Evolutionary conservation across 2,329 filamentous ascomycete genomes (phyloP).

Genomic region (Phoma herbarum): DNA sequence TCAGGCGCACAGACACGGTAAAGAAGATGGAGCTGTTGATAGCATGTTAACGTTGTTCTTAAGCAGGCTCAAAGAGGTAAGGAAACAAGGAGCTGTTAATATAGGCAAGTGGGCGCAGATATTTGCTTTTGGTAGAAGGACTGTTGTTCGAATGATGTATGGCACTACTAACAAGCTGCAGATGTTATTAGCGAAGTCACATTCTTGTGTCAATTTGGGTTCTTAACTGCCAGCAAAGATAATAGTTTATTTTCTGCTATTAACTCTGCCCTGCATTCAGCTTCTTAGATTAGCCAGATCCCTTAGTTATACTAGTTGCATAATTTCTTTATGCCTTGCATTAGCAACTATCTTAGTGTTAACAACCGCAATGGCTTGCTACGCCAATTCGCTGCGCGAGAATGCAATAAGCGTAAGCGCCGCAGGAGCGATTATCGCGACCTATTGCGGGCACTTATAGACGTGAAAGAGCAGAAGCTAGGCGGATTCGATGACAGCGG

Average conservation of each 20-base stretch:
- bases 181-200: conserved; percentile 56
- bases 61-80: conserved; percentile 7
- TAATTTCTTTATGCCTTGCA: conserved; percentile 45
- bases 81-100: conserved; percentile 31
- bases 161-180: conserved; percentile 5
- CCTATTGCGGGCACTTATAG: conserved; percentile 51
- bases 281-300: conserved; percentile 52
- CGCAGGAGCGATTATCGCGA: conserved; percentile 37
- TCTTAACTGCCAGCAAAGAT: conserved; percentile 48
- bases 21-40: conserved; percentile 53
- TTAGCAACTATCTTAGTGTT: conserved; percentile 50
- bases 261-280: conserved; percentile 43
- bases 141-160: no score
- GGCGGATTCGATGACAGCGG: conserved; percentile 47
- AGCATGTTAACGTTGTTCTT: conserved; percentile 12
- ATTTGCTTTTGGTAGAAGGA: conserved; percentile 50
- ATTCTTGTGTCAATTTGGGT: conserved; percentile 52
- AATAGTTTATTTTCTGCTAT: conserved; percentile 50
- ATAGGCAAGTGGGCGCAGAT: conserved; percentile 53
- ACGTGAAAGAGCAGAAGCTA: conserved; percentile 49
- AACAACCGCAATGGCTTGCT: conserved; percentile 47
- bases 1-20: no score
- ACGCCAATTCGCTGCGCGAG: conserved; percentile 40
- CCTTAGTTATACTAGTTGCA: conserved; percentile 49
- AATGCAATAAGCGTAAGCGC: conserved; percentile 20